Evolutionary conservation across 106 monocot species (phyloP), one percentile per base, ranked within the genome.

Genomic region (Dactylorhiza incarnata): DNA sequence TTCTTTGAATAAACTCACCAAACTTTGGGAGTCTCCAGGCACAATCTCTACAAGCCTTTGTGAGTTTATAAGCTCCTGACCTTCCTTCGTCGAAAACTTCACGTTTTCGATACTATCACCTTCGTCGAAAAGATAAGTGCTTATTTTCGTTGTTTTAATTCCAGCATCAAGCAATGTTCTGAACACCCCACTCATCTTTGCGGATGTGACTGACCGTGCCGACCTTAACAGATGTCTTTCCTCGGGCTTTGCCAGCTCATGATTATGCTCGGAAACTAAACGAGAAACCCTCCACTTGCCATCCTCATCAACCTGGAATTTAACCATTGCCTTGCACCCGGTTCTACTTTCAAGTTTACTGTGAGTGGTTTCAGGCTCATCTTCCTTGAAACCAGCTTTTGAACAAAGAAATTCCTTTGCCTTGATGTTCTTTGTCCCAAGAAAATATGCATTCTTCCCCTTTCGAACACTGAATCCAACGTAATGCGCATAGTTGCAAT

Each of bases 401-500:
- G 83, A 83, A 63, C 83, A 83, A 48, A 66, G 75, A 48, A 79
- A 79, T 49, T 75, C 79, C 51, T 80, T 79, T 52, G 75, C 74
- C 24, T 76, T 78, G 46, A 75, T 79, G 9, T 79, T 72, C 45
- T 71, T 79, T 49, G 65, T 78, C 24, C 73, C 76, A 25, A 63
- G 59, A 75, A 78, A 75, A 63, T 68, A 79, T n/a, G 70, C 49
- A 45, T 85, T 65, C 67, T 76, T 84, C 11, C 79, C 82, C 73
- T 82, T 78, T 22, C 85, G 78, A 54, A 85, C 78, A 37, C 85
- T 82, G 48, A 85, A 85, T 14, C 85, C 85, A 48, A 78, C 78
- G 26, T 81, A 75, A 13, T 74, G 69, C 4, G 81, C 85, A 58
- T 82, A 85, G 23, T 79, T 72, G 25, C 75, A 75, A 45, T 82